Percentiles rank a stretch among this genome's conserved stretches.
These are phyloP conservation scores for Tilletia caries DNA, from an alignment of 1,284 basidiomycete genomes.

Conservation along the genomic window DNA sequence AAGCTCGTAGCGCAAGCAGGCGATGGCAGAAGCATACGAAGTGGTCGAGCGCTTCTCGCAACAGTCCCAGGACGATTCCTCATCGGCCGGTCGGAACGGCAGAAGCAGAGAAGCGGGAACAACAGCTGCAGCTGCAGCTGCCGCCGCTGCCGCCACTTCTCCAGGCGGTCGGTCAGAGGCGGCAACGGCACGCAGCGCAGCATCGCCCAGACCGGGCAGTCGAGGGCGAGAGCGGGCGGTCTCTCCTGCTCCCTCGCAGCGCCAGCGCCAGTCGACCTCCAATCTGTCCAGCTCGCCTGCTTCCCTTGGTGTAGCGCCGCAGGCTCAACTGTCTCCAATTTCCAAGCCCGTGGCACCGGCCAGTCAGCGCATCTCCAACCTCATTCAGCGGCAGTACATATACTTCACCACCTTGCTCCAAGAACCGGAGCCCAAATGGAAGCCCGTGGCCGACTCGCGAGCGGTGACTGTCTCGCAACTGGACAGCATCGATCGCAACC, in stretches of 20 bases:
- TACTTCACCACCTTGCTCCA: constrained; percentile 93
- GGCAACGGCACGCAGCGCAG: background rate
- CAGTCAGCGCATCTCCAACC: constrained; percentile 50
- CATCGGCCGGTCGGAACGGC: background rate
- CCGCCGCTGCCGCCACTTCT: background rate
- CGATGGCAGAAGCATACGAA: constrained; percentile 73
- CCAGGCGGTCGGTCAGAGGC: background rate
- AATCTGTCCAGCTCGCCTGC: background rate
- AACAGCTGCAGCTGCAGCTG: too few relatives aligned
- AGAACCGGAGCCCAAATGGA: constrained; percentile 98
- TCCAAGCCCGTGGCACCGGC: constrained; percentile 52
- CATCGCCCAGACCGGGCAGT: constrained; percentile 2
- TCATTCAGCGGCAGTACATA: constrained; percentile 66
- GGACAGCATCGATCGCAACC: constrained; percentile 92
- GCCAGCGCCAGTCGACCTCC: constrained; percentile 4
- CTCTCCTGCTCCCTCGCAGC: constrained; percentile 8
- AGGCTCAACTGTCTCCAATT: too few relatives aligned
- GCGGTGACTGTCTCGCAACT: constrained; percentile 80
- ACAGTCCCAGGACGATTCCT: constrained; percentile 56
- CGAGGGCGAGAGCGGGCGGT: background rate
- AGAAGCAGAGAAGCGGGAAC: background rate
- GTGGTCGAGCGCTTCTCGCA: constrained; percentile 74
- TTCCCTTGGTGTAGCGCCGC: too few relatives aligned
- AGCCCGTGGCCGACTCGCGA: constrained; percentile 71
- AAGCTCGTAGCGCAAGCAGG: constrained; percentile 54